These are phyloP conservation scores for Puccinia polysora DNA, from an alignment of 1,284 basidiomycete genomes.

Conservation along the genomic window DNA sequence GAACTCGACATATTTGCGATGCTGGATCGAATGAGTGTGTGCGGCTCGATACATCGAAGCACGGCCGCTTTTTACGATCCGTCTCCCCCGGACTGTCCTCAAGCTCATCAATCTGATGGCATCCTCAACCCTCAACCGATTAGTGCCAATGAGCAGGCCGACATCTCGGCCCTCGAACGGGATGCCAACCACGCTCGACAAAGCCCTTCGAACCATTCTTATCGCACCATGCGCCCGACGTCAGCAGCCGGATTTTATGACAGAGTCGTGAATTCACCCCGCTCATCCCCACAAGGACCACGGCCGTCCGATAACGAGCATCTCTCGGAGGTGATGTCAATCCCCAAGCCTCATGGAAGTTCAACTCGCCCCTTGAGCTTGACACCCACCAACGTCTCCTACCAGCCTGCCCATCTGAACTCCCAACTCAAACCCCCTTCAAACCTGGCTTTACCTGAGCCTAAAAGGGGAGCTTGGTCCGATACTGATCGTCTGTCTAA, in stretches of 20 bases:
- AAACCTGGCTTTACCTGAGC: background rate
- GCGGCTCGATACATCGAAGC: conserved; percentile 31
- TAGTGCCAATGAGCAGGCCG: background rate
- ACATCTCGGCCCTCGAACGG: conserved; percentile 22
- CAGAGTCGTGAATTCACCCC: conserved; percentile 15
- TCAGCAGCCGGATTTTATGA: conserved; percentile 37
- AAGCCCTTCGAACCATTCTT: conserved; percentile 29
- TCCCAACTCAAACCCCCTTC: background rate
- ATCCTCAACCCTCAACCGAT: conserved; percentile 31
- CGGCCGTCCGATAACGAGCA: conserved; percentile 13
- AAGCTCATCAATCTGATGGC: conserved; percentile 5
- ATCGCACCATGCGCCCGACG: conserved; percentile 41
- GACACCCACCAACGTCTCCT: background rate
- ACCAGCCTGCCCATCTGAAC: background rate
- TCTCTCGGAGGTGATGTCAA: conserved; percentile 14
- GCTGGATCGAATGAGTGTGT: conserved; percentile 43
- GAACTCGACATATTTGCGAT: conserved; percentile 43
- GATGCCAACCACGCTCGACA: background rate
- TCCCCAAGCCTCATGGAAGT: background rate
- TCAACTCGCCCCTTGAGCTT: background rate
- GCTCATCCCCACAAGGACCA: conserved; percentile 13
- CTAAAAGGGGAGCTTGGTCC: conserved; percentile 40
- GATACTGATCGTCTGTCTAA: conserved; percentile 36
- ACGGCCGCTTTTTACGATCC: conserved; percentile 37
- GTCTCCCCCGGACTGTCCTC: background rate